Evolutionary conservation across 2,329 filamentous ascomycete genomes (phyloP), one percentile per base, ranked within the genome.

Genomic region (Sclerotinia sclerotiorum): DNA sequence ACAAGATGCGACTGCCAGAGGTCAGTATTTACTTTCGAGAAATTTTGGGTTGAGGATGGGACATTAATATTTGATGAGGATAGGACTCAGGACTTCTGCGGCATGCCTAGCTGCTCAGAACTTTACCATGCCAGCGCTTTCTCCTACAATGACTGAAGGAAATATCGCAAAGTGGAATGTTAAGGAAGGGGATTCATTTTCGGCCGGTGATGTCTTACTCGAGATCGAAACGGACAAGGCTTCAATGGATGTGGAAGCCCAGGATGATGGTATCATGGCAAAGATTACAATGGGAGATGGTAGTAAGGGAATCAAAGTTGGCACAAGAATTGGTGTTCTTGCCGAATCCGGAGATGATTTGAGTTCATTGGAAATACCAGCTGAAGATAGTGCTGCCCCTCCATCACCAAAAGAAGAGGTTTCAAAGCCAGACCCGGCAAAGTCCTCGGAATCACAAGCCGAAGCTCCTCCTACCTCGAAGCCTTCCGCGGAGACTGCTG

Each of bases 191-290:
- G 91, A 95, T 74, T 85, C 87, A 64, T 97, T 93, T 80, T 84
- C 86, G 62, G 90, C 92, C 69, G 93, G 93, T 73, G 93, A 97
- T 79, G 92, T 97, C 44, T 84, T 97, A 64, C 87, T 97, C 69
- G 93, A 97, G 81, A 95, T 97, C 78, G 93, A 97, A 82, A 97
- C 93, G 69, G 93, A 97, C 80, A 97, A 97, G 84, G 93, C 93
- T 68, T 92, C 92, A 68, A 97, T 97, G 92, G 93, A 97, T 75
- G 93, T 97, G 35, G 93, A 97, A 83, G 93, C 93, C 52, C 93
- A 95, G 81, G 93, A 97, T 56, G 92, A 96, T 77, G 93, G 93
- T 54, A 83, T 94, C 74, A 81, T 97, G 79, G 88, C 93, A 77
- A 96, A 95, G 84, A 94, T 97, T 74, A 86, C 88, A 77, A 83